Evolutionary conservation across 345 rosid genomes (phyloP).

Genomic region (Brassica incana): DNA sequence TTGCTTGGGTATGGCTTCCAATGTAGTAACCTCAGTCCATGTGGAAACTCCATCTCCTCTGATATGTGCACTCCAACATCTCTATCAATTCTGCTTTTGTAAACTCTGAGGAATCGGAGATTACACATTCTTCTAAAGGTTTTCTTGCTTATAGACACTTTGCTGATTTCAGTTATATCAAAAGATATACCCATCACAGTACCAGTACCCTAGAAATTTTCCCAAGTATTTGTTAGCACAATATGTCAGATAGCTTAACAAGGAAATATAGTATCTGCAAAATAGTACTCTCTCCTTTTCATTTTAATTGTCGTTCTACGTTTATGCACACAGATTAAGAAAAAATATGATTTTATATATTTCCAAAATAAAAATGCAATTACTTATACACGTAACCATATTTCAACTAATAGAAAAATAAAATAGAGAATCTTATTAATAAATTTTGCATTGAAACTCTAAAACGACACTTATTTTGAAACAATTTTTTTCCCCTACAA

Average conservation of each 20-base stretch:
- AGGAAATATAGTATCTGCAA: neutral
- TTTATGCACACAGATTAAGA: no score
- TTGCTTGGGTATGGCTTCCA: constrained; percentile 32
- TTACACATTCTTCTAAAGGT: neutral
- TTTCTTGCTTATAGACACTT: neutral
- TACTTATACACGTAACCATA: no score
- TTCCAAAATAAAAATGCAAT: no score
- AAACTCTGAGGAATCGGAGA: neutral
- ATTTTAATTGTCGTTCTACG: no score
- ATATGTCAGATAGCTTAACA: neutral
- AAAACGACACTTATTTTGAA: no score
- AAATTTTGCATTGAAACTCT: no score
- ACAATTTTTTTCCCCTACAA: no score
- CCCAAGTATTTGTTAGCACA: neutral
- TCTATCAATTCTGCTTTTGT: neutral
- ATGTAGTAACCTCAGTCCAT: constrained; percentile 6
- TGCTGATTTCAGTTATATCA: neutral
- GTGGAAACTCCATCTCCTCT: constrained; percentile 3
- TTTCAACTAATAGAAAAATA: no score
- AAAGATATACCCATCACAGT: neutral
- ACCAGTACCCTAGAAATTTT: neutral
- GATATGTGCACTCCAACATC: neutral
- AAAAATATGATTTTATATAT: no score
- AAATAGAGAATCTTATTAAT: no score
- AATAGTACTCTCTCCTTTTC: no score